Evolutionary conservation across 2,329 filamentous ascomycete genomes (phyloP), one percentile per base, ranked within the genome.

Genomic region (Stagonosporopsis rhizophila): DNA sequence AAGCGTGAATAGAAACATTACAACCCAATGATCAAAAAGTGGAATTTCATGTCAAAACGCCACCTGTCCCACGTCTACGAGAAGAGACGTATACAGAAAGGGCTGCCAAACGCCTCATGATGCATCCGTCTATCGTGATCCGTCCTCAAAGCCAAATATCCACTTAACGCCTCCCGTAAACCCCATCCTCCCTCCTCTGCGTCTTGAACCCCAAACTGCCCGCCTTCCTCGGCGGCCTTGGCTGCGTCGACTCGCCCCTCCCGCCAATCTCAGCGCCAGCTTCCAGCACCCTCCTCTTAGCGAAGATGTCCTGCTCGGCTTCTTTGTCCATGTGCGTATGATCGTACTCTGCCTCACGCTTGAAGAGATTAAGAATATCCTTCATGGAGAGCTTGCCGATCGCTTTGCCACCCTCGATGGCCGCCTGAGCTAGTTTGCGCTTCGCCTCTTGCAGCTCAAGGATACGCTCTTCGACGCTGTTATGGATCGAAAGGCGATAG

Each of bases 361-460:
- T 87, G 80, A 99, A 99, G 53, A 99, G 83, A 45, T 91, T 88
- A 75, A 99, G 83, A 75, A 99, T 96, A 77, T 99, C 95, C 72
- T 92, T 89, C 85, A 98, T 88, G 44, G 89, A 91, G 45, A 99
- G 82, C 79, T 97, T 97, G 73, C 90, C 86, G 15, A 87, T 85
- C 58, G 89, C 90, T 71, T 87, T 90, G 63, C 87, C 88, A 60
- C 88, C 87, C 76, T 97, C 95, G 56, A 99, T 95, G 12, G 95
- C 91, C 59, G 93, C 88, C 70, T 92, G 89, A n/a, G 95, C 94
- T 12, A 99, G 84, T 67, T 92, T 87, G 11, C 95, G 87, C 80
- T 99, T 99, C 77, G 92, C 92, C 61, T 96, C 89, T 77, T 99
- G 95, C 20, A 99, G 84, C 59, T 90, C 91, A n/a, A 98, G 81